phyloP scores from a whole-genome alignment of 148 eudicot species.

The Selenicereus undatus region DNA sequence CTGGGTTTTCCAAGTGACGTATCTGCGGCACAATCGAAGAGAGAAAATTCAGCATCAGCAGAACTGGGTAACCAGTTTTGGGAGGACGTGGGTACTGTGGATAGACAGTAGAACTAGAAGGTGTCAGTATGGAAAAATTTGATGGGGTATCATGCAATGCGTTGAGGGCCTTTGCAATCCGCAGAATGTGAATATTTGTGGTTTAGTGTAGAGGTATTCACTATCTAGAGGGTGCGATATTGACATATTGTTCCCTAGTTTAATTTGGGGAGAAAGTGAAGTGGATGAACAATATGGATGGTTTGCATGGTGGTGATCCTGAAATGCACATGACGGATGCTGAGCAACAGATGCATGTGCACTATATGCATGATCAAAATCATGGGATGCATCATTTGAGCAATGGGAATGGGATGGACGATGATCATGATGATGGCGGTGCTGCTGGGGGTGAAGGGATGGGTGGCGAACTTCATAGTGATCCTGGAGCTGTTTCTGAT shows the following conservation, averaged over 20 bases:
- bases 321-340: slow-evolving; percentile 38
- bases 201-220: not conserved
- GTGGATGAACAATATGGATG: slow-evolving; percentile 34
- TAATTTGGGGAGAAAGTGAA: not conserved
- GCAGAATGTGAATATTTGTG: not conserved
- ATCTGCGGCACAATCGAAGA: not conserved
- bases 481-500: slow-evolving; percentile 44
- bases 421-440: slow-evolving; percentile 47
- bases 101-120: too few species aligned
- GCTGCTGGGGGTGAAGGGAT: slow-evolving; percentile 42
- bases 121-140: too few species aligned
- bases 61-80: too few species aligned
- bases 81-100: not conserved
- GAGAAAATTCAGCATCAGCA: not conserved
- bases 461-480: slow-evolving; percentile 50
- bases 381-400: slow-evolving; percentile 47
- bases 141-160: too few species aligned
- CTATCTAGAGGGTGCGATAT: not conserved
- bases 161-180: not conserved
- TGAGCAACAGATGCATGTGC: slow-evolving; percentile 45
- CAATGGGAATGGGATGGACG: slow-evolving; percentile 49
- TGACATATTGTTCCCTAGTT: not conserved
- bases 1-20: not conserved
- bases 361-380: slow-evolving; percentile 50
- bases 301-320: slow-evolving; percentile 34